Evolutionary conservation across 1,284 basidiomycete genomes (phyloP), one percentile per base, ranked within the genome.

Genomic region (Cryptococcus wingfieldii): DNA sequence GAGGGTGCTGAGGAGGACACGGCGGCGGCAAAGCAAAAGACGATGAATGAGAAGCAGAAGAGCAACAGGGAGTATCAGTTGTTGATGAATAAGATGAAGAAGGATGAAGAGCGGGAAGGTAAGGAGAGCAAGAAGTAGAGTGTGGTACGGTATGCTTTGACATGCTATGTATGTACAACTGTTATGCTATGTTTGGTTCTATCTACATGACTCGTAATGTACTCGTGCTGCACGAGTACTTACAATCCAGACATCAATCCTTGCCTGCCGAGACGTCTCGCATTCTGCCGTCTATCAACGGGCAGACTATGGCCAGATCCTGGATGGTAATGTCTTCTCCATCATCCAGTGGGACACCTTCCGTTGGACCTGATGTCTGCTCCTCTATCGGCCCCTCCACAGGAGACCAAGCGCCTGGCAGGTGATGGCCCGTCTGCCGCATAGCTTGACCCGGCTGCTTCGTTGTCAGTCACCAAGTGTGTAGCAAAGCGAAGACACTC

Each of bases 241-340:
- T 23, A 23, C 23, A 16, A 39, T 51, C n/a, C 18, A n/a, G 14
- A 13, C 43, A n/a, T 34, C 27, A 54, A 5, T 31, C 5, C 14
- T 54, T 55, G 9, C 48, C 56, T 10, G 50, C 60, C 18, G 50
- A 50, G 16, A 61, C 55, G 59, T 91, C 84, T 64, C 79, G 83
- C 64, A 91, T 71, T 58, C 89, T 80, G 2, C 86, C 88, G 72
- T 92, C 89, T 27, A 88, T 77, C 42, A 80, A 74, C 0, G 88
- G 89, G 55, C 83, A 81, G 18, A 90, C 83, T 7, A 83, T 79
- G 2, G 86, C 76, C 55, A 90, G 67, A 64, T 89, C 84, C 9
- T 81, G 19, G 18, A 46, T 23, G 9, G 34, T 38, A 13, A 34
- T 18, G 18, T 50, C 63, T 50, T 64, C 59, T 19, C 68, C 61